Conservation (phyloP, 495 filamentous ascomycete genomes). For the Tuber microsphaerosporum region DNA sequence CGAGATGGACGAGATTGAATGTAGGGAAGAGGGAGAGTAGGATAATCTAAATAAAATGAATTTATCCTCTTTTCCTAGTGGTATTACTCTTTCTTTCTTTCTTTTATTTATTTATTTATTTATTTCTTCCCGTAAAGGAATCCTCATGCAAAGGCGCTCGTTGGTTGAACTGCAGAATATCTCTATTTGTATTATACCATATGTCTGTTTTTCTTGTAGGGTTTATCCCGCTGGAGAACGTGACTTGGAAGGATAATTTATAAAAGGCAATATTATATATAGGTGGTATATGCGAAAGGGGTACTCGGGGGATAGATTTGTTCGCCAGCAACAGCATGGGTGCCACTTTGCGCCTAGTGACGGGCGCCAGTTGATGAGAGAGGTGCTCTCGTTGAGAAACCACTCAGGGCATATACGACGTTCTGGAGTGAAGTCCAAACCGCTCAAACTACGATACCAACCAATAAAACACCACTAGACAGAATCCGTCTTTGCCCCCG, state of each 20-base stretch:
- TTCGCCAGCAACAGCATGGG: too few species aligned
- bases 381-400: too few species aligned
- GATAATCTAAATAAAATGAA: not conserved
- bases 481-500: too few species aligned
- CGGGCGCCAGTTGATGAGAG: too few species aligned
- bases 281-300: not conserved
- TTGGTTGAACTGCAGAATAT: not conserved
- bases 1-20: not conserved
- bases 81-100: not conserved
- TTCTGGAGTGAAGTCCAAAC: too few species aligned
- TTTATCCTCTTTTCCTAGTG: not conserved
- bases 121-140: not conserved
- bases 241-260: not conserved
- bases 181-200: not conserved
- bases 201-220: not conserved
- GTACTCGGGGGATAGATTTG: not conserved
- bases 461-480: too few species aligned
- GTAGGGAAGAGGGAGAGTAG: too few species aligned
- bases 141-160: not conserved
- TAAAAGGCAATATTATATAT: not conserved
- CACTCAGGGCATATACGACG: too few species aligned
- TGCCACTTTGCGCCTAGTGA: too few species aligned
- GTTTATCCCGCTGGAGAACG: not conserved
- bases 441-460: too few species aligned
- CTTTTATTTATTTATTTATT: too few species aligned